Conservation (phyloP, 768 basidiomycete species). For the Kwoniella botswanensis region DNA sequence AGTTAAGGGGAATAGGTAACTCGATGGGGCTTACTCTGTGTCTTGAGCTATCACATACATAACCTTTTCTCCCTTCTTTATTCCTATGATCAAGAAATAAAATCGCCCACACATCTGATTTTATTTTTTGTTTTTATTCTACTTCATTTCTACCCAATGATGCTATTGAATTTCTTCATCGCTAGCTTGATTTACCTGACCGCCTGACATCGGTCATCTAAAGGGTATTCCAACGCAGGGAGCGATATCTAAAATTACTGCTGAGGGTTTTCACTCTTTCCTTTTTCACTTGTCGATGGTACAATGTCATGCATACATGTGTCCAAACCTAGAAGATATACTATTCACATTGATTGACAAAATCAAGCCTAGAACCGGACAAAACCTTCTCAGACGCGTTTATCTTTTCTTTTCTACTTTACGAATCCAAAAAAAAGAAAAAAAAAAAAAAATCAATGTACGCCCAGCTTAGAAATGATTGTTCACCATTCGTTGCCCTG, state of each 20-base stretch:
- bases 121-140: neutral
- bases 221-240: constrained; percentile 37
- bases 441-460: too few species aligned
- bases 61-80: constrained; percentile 19
- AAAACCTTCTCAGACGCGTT: too few species aligned
- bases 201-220: constrained; percentile 36
- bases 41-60: constrained; percentile 31
- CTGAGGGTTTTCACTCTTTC: constrained; percentile 43
- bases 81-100: constrained; percentile 5
- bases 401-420: neutral
- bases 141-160: constrained; percentile 39
- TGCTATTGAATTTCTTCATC: constrained; percentile 57
- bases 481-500: constrained; percentile 27
- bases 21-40: constrained; percentile 58
- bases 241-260: constrained; percentile 44
- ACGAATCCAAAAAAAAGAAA: too few species aligned
- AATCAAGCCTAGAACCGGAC: neutral
- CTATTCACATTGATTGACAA: neutral
- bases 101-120: constrained; percentile 28
- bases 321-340: neutral
- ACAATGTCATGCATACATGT: neutral
- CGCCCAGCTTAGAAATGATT: constrained; percentile 11
- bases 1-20: constrained; percentile 39
- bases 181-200: constrained; percentile 47
- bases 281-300: neutral